These are phyloP conservation scores for Penicillium verrucosum DNA, from an alignment of 2,329 filamentous ascomycete species.

Conservation along the genomic window DNA sequence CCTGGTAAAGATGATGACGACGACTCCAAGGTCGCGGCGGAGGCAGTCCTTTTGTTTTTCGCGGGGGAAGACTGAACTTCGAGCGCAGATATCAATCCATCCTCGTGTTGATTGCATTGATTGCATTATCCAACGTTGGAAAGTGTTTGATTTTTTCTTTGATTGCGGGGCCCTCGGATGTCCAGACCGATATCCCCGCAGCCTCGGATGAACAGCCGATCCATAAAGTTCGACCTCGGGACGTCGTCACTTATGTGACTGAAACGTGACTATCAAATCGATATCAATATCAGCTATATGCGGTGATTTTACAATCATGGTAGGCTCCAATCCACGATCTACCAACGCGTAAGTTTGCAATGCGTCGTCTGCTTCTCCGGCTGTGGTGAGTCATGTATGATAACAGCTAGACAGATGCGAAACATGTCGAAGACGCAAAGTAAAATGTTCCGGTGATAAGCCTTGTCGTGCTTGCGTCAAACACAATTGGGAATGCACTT, in stretches of 20 bases:
- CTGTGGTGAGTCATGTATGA: neutral
- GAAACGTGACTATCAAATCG: neutral
- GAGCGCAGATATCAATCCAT: neutral
- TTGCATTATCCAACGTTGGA: neutral
- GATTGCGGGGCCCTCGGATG: constrained; percentile 2
- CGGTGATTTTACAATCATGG: neutral
- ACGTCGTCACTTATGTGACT: neutral
- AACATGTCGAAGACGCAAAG: constrained; percentile 21
- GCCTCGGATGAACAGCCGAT: neutral
- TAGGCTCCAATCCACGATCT: constrained; percentile 1
- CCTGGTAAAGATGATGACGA: constrained; percentile 17
- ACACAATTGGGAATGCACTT: constrained; percentile 19
- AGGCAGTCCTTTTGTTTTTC: constrained; percentile 28
- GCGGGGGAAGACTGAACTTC: constrained; percentile 7
- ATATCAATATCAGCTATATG: neutral
- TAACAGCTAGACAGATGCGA: constrained; percentile 13
- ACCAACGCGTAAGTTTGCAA: constrained; percentile 7
- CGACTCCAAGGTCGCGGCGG: constrained; percentile 28
- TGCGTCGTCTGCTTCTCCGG: neutral
- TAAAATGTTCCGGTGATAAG: constrained; percentile 23
- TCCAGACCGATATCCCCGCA: neutral
- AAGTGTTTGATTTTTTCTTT: neutral
- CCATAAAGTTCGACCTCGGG: neutral
- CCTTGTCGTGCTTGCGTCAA: constrained; percentile 18
- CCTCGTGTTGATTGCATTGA: neutral